Evolutionary conservation across 2,329 filamentous ascomycete genomes (phyloP), one percentile per base, ranked within the genome.

Genomic region (Lecanicillium sp.): DNA sequence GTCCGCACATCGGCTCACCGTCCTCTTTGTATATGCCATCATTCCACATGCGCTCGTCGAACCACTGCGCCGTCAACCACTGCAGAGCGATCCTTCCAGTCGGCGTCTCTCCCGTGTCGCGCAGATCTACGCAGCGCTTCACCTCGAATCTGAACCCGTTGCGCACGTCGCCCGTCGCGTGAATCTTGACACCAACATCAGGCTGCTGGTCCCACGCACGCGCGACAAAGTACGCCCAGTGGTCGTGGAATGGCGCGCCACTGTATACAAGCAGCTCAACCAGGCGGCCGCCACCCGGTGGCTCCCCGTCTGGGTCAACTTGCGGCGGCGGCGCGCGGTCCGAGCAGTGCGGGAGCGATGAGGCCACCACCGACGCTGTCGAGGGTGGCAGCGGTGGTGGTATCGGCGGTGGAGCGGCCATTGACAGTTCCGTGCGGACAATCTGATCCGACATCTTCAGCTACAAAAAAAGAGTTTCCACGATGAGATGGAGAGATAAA

Each of bases 181-280:
- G 58, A 11, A 65, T 52, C 21, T 55, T n/a, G 6, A 62, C 56
- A 5, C 64, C 63, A 2, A 58, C n/a, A 5, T 56, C 29, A 1
- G 52, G 38, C 21, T 32, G 24, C 10, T 20, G 17, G 14, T 57
- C 14, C 0, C 7, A 1, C 4, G 38, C 51, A 0, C 60, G 60
- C 17, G 42, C 35, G 2, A 66, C 38, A 35, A 51, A 67, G 39
- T 64, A 67, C 2, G 60, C 60, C 64, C 64, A 67, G 53, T 67
- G 62, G 43, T 67, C 58, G 36, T 62, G 64, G 54, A 64, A 67
- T 0, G 61, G 63, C 0, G 43, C 19, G 14, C 64, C 64, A 43
- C 59, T 66, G 52, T 50, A 64, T 19, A 57, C 58, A 12, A 65
- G 36, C 5, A 66, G 45, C 24, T 65, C 56, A 14, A 65, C n/a